Base-by-base conservation (phyloP, 1,139 yeast genomes). In the Saccharomyces hybrid region DNA sequence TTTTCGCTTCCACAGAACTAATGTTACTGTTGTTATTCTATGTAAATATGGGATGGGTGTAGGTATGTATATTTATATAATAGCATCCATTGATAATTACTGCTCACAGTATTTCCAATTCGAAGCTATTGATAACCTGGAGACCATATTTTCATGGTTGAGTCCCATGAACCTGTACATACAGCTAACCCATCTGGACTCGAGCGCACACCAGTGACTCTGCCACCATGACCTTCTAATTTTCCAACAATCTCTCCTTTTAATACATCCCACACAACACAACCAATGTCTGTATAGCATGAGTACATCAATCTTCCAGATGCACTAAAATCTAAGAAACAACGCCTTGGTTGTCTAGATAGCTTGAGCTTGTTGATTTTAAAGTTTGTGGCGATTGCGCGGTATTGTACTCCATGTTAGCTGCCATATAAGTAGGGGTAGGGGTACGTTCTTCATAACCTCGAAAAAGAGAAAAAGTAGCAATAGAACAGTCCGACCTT, bases 241-340 rank as follows among this genome's bases (percentile, higher is more conserved):
- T 79, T 74, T 1, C 90, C 91, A 4, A 88, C 80, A 32, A 85
- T 73, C 56, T 80, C 82, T 16, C 82, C 83, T 57, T 80, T 82
- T 41, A 90, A 72, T 1, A 82, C 74, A 66, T 90, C 98, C 95
- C 96, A 88, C 2, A 87, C 77, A 27, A 85, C 73, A 61, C 93
- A 83, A 1, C 88, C 85, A 50, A 81, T 79, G 57, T 88, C 95
- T 0, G 90, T 82, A 68, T 88, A 88, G 54, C 95, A 85, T 0
- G 84, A 77, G 66, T 85, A 85, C 71, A 89, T 72, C 28, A 89
- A 69, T 51, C 97, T 71, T 0, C 96, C 96, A 48, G 93, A 84
- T 8, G 72, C 73, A 47, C 95, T 85, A 64, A 86, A 85, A 64
- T 85, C 93, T 20, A 66, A 0, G 95, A 82, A 11, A 81, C 73